These are phyloP conservation scores for Pseudoscleropodium purum DNA, from an alignment of 225 moss, liverwort and hornwort genomes.

Conservation along the genomic window DNA sequence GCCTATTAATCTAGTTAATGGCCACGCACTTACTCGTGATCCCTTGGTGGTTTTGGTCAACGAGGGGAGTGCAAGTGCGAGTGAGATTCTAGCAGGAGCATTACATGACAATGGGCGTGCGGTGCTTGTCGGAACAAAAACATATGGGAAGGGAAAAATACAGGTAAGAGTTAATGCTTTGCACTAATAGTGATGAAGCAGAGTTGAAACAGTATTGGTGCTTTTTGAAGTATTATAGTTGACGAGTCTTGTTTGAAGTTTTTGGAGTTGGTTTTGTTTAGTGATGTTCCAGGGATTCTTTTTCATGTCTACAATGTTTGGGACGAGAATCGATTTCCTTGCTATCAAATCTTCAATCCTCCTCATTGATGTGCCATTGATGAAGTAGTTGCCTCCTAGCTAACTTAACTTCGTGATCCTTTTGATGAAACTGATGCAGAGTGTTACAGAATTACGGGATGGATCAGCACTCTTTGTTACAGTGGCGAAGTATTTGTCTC, in stretches of 20 bases:
- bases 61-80: conserved; percentile 94
- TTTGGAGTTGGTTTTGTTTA: background rate
- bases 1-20: conserved; percentile 68
- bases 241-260: background rate
- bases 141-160: conserved; percentile 94
- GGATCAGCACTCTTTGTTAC: conserved; percentile 97
- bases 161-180: conserved; percentile 36
- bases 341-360: background rate
- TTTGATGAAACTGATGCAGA: conserved; percentile 31
- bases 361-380: background rate
- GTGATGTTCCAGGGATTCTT: background rate
- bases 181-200: background rate
- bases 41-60: conserved; percentile 91
- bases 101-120: conserved; percentile 97
- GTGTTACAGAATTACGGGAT: conserved; percentile 86
- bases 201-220: background rate
- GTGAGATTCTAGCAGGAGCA: conserved; percentile 96
- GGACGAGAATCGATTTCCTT: background rate
- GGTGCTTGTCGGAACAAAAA: conserved; percentile 69
- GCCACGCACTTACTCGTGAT: conserved; percentile 83
- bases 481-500: conserved; percentile 95
- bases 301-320: background rate
- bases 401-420: background rate
- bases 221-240: background rate
- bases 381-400: background rate